A percentile compares a stretch with the other conserved stretches of the same genome.
phyloP scores from a whole-genome alignment of 2,329 filamentous ascomycete genomes.

The Lachnellula occidentalis region DNA sequence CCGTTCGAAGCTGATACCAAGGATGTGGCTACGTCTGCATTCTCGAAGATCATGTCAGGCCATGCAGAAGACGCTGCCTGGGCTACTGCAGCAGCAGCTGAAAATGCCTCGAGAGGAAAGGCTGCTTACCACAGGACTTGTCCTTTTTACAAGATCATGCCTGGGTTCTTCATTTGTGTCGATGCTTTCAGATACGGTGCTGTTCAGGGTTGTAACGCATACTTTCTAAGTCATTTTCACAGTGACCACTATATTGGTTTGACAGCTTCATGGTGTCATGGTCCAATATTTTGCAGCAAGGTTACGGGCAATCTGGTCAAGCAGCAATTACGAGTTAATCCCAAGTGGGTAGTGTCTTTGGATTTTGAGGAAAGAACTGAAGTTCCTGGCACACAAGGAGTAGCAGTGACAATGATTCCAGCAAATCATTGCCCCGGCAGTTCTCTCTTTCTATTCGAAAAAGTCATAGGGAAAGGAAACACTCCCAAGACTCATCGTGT shows the following conservation, averaged over 20 bases:
- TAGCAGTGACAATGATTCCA: constrained; percentile 86
- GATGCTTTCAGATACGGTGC: constrained; percentile 95
- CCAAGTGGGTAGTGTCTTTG: constrained; percentile 77
- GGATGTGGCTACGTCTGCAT: constrained; percentile 59
- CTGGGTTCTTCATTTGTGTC: constrained; percentile 85
- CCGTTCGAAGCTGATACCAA: constrained; percentile 57
- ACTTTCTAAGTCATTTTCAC: constrained; percentile 97
- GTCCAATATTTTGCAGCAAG: constrained; percentile 92
- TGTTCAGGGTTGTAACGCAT: constrained; percentile 85
- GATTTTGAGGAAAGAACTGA: constrained; percentile 79
- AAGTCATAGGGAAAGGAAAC: constrained; percentile 56
- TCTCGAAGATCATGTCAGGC: constrained; percentile 86
- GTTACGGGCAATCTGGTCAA: constrained; percentile 87
- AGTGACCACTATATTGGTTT: constrained; percentile 95
- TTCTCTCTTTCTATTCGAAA: constrained; percentile 89
- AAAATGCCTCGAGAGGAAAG: constrained; percentile 73
- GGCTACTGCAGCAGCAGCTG: constrained; percentile 77
- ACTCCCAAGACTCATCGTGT: constrained; percentile 67
- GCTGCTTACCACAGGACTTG: constrained; percentile 85
- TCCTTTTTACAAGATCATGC: constrained; percentile 98
- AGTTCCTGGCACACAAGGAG: constrained; percentile 76
- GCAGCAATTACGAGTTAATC: constrained; percentile 78
- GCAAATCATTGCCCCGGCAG: constrained; percentile 97
- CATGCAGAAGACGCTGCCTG: constrained; percentile 89
- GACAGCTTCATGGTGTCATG: constrained; percentile 82